Base-by-base conservation (phyloP, 495 filamentous ascomycete genomes). In the Aspergillus olivimuriae region DNA sequence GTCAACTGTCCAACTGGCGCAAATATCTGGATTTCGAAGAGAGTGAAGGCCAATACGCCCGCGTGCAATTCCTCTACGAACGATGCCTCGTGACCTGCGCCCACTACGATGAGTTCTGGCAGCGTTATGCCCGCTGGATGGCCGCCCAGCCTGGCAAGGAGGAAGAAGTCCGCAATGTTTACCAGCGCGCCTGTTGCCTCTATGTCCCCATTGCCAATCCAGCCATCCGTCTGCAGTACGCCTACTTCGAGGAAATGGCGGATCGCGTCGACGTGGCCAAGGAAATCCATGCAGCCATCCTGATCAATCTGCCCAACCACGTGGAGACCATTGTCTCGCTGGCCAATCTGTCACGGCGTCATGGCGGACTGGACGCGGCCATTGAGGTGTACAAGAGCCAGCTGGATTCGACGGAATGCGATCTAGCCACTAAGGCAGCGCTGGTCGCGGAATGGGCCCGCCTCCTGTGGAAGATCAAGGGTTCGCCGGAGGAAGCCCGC, bases 21-120 rank as follows among this genome's bases (percentile, higher is more conserved):
- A 95, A 91, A 54, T 99, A 97, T 58, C 81, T 99, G 14, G 90
- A 97, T 54, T 96, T 95, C 53, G 94, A 99, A 58, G 92, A 99
- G 65, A 65, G 70, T 2, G 87, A 95, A 62, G 85, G 84, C 23
- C 79, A 89, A 37, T 94, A 83, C 47, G 55, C 66, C 6, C 76
- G 92, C 20, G 86, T 76, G 23, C 75, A 81, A 17, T 94, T 91
- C 58, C 69, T 99, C 15, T 97, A 97, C 58, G 92, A 99, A 65
- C 82, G 92, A 23, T 95, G 88, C 51, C 65, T 99, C 21, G 87
- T 95, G 11, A 90, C 89, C 11, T 89, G 86, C 51, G 92, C 92
- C 30, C 82, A 92, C 55, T 95, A 97, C 50, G 90, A 96, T 36
- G 90, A 97, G 55, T 95, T 99, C 64, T 99, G 92, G 92, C 76